Evolutionary conservation across 2,329 filamentous ascomycete species (phyloP).

Genomic region (Ophiosphaerella herpotricha): DNA sequence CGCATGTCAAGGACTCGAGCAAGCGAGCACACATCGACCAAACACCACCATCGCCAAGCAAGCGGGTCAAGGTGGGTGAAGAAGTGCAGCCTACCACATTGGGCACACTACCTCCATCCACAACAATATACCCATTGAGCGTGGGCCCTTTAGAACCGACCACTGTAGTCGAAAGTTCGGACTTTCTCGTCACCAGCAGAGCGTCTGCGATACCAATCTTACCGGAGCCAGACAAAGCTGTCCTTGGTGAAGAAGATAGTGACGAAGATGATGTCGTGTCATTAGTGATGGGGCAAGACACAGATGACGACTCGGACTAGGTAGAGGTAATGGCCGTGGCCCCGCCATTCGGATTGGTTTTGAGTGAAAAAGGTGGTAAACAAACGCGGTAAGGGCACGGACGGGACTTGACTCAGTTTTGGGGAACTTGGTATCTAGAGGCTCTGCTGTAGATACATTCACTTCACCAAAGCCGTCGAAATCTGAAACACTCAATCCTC

Average conservation of each 20-base stretch:
- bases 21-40: slow-evolving; percentile 33
- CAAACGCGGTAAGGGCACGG: slow-evolving; percentile 5
- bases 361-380: slow-evolving; percentile 3
- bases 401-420: neutral
- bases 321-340: too few relatives aligned
- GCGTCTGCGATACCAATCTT: slow-evolving; percentile 20
- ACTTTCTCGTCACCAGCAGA: slow-evolving; percentile 20
- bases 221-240: slow-evolving; percentile 18
- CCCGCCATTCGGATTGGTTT: neutral
- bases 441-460: too few relatives aligned
- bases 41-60: slow-evolving; percentile 30
- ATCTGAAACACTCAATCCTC: too few relatives aligned
- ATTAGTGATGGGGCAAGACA: slow-evolving; percentile 42
- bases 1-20: slow-evolving; percentile 7
- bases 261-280: slow-evolving; percentile 40
- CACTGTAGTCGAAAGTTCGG: slow-evolving; percentile 16
- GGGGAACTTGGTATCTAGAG: too few relatives aligned
- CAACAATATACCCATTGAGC: slow-evolving; percentile 1
- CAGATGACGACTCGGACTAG: slow-evolving; percentile 41
- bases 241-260: slow-evolving; percentile 20
- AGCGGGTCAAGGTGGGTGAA: slow-evolving; percentile 29
- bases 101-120: slow-evolving; percentile 4
- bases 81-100: slow-evolving; percentile 8
- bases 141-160: neutral
- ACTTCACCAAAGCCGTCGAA: too few relatives aligned